Evolutionary conservation across 768 basidiomycete genomes (phyloP).

Genomic region (Termitomyces sp.): DNA sequence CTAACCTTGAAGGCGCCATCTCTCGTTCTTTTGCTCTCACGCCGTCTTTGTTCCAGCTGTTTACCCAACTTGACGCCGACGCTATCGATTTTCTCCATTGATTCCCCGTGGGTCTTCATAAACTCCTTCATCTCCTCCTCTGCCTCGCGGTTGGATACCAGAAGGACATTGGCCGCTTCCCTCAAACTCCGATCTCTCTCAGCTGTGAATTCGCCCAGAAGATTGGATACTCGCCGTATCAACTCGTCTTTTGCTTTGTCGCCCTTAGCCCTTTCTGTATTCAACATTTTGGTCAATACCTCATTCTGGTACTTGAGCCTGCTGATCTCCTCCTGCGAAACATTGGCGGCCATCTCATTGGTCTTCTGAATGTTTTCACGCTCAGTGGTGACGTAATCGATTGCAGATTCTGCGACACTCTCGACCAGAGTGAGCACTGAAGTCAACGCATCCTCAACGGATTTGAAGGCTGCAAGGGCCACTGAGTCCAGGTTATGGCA

Average conservation of each 20-base stretch:
- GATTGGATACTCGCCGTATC: conserved; percentile 64
- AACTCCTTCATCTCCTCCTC: conserved; percentile 46
- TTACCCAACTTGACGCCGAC: conserved; percentile 36
- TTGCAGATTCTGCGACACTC: conserved; percentile 49
- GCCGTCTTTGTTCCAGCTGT: conserved; percentile 38
- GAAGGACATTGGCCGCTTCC: conserved; percentile 48
- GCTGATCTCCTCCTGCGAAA: conserved; percentile 47
- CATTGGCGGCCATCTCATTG: conserved; percentile 40
- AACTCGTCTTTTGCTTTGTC: conserved; percentile 69
- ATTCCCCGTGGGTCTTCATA: conserved; percentile 40
- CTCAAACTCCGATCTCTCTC: conserved; percentile 64
- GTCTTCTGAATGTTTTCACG: conserved; percentile 44
- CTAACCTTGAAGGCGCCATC: conserved; percentile 59
- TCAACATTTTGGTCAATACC: conserved; percentile 52
- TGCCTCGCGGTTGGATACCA: conserved; percentile 49
- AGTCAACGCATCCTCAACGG: conserved; percentile 55
- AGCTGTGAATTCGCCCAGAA: conserved; percentile 66
- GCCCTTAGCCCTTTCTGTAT: conserved; percentile 60
- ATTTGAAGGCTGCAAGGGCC: conserved; percentile 38
- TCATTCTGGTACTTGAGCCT: conserved; percentile 71
- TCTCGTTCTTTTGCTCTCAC: conserved; percentile 47
- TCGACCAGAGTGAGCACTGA: conserved; percentile 58
- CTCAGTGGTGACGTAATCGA: conserved; percentile 52
- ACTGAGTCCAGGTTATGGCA: conserved; percentile 41
- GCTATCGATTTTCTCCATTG: conserved; percentile 34